phyloP scores from a whole-genome alignment of 163 green algal species.

The Scenedesmus sp. region DNA sequence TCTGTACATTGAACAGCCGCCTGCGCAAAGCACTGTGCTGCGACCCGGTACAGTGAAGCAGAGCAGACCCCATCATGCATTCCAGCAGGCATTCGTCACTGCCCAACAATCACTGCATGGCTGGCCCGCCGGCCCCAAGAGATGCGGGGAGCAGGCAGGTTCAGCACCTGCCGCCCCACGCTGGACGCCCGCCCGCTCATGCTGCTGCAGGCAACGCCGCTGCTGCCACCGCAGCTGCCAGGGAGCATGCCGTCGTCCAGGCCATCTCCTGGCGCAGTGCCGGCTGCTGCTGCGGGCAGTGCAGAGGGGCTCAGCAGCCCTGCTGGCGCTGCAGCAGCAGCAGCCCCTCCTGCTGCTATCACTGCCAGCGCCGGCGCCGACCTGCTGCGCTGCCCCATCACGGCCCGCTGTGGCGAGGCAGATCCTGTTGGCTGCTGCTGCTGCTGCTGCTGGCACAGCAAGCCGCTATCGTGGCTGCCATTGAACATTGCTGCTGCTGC shows the following conservation, averaged over 20 bases:
- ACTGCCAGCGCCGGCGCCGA: constrained; percentile 2
- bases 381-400: not conserved
- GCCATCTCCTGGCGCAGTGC: not conserved
- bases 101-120: constrained; percentile 23
- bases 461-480: not conserved
- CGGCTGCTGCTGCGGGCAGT: not conserved
- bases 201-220: not conserved
- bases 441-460: not conserved
- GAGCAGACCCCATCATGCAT: not conserved
- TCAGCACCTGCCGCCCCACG: constrained; percentile 40
- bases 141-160: constrained; percentile 45
- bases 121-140: constrained; percentile 29
- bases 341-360: not conserved
- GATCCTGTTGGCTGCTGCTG: not conserved
- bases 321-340: not conserved
- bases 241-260: not conserved
- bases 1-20: not conserved
- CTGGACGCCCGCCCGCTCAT: not conserved
- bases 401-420: not conserved
- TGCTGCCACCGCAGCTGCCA: not conserved
- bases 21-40: not conserved
- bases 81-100: not conserved
- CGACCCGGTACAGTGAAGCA: not conserved
- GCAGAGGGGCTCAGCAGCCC: not conserved
- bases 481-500: not conserved